phyloP scores from a whole-genome alignment of 1,284 basidiomycete genomes.

The Meira miltonrushii region DNA sequence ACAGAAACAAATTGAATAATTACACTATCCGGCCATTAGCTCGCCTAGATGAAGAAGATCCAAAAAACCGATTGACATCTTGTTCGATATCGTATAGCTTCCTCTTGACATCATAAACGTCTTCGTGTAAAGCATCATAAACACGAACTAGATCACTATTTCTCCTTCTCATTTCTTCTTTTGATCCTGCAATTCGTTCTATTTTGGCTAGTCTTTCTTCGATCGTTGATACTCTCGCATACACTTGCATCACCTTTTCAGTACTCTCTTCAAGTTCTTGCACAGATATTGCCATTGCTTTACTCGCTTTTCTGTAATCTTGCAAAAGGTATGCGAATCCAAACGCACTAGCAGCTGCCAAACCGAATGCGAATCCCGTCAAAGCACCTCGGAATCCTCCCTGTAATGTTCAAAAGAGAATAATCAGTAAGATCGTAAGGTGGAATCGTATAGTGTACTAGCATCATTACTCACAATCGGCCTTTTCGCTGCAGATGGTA shows the following conservation, averaged over 20 bases:
- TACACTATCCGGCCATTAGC: too few species aligned
- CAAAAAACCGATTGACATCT: too few species aligned
- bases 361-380: slow-evolving; percentile 81
- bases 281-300: slow-evolving; percentile 74
- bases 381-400: slow-evolving; percentile 52
- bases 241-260: slow-evolving; percentile 59
- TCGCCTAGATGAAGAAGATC: too few species aligned
- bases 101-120: slow-evolving; percentile 1
- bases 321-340: slow-evolving; percentile 81
- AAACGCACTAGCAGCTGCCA: slow-evolving; percentile 69
- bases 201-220: background rate
- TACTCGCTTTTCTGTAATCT: slow-evolving; percentile 80
- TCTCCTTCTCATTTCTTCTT: slow-evolving; percentile 4
- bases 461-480: background rate
- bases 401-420: slow-evolving; percentile 8
- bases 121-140: slow-evolving; percentile 9
- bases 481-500: background rate
- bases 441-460: background rate
- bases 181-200: background rate
- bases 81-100: slow-evolving; percentile 5
- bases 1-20: background rate
- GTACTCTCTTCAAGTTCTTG: slow-evolving; percentile 79
- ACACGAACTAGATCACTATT: slow-evolving; percentile 4
- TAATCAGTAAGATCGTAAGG: slow-evolving; percentile 1
- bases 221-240: slow-evolving; percentile 3